Base-by-base conservation (phyloP, 441 rosid genomes). In the Erodium trifolium region DNA sequence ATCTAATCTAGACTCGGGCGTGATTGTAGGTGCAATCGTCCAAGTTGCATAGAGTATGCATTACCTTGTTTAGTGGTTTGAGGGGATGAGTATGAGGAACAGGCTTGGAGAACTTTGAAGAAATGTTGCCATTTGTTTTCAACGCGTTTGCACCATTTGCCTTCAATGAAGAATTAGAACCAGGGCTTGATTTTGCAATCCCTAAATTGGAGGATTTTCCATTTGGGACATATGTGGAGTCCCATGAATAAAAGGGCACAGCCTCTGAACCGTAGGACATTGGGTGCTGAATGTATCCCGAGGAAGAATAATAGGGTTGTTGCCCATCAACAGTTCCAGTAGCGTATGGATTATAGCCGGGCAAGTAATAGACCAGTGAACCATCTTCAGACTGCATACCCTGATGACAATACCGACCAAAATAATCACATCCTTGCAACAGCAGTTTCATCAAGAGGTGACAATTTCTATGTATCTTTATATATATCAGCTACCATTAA, bases 351-450 rank as follows among this genome's bases (percentile, higher is more conserved):
- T 71, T 74, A 74, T 83, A 83, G 53, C 87, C 76, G 35, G 89
- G 84, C 73, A 79, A 64, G 77, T 83, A 83, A 77, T 84, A 83
- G 65, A 79, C 68, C 29, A 82, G 18, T 0, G 82, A 82, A 68
- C 86, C 83, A 72, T 78, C 79, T 19, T 84, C 82, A n/a, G 84
- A 43, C 68, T 81, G 82, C 74, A 78, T 39, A 60, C 75, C 86
- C 91, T 89, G 78, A 45, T 66, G 69, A 49, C 6, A 65, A 7
- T 65, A 75, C 59, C 76, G 57, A 71, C 7, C 64, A 75, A 23
- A 23, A 23, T 23, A 0, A 23, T 23, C 27, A 23, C 27, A 23
- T 23, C 27, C 27, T 23, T 23, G 27, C 27, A 23, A 23, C 27
- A 23, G 27, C 2, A 23, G 27, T 23, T 23, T 23, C 27, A 23